phyloP scores from a whole-genome alignment of 805 yeast species.

The Ogataea nakhonphanomensis region DNA sequence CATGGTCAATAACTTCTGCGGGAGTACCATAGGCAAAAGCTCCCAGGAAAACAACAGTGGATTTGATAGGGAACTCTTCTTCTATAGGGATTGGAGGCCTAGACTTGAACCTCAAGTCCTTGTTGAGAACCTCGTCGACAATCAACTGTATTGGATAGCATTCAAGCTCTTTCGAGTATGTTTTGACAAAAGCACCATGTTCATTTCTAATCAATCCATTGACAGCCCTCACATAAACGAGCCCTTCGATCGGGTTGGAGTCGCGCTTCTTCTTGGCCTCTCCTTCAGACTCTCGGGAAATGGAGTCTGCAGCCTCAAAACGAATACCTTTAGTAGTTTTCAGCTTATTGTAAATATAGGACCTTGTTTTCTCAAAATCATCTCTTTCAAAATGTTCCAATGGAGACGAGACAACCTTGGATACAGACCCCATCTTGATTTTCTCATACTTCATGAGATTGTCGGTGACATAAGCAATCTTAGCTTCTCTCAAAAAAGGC shows the following conservation, averaged over 20 bases:
- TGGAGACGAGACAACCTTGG: constrained; percentile 34
- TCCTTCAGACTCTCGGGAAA: constrained; percentile 8
- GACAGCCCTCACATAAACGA: constrained; percentile 71
- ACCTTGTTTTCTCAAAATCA: constrained; percentile 41
- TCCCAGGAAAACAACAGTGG: constrained; percentile 76
- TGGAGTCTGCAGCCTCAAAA: constrained; percentile 15
- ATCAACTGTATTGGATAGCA: constrained; percentile 75
- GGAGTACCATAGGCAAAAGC: constrained; percentile 85
- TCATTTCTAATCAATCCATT: constrained; percentile 70
- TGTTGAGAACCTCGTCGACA: constrained; percentile 68
- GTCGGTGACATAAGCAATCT: constrained; percentile 61
- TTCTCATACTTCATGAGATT: constrained; percentile 46
- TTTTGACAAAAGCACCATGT: constrained; percentile 75
- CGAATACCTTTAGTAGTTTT: constrained; percentile 51
- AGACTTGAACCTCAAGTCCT: constrained; percentile 71
- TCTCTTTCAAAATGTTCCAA: constrained; percentile 45
- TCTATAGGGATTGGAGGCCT: constrained; percentile 73
- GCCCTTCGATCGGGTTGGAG: constrained; percentile 40
- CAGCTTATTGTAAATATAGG: constrained; percentile 41
- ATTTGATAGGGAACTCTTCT: constrained; percentile 74
- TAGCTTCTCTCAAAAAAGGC: constrained; percentile 88
- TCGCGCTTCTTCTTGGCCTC: background rate
- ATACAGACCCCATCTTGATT: constrained; percentile 30
- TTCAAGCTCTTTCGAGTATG: constrained; percentile 51
- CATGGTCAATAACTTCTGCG: constrained; percentile 62